Conservation (phyloP, 305 asterid genomes). For the Fraxinus nigra region DNA sequence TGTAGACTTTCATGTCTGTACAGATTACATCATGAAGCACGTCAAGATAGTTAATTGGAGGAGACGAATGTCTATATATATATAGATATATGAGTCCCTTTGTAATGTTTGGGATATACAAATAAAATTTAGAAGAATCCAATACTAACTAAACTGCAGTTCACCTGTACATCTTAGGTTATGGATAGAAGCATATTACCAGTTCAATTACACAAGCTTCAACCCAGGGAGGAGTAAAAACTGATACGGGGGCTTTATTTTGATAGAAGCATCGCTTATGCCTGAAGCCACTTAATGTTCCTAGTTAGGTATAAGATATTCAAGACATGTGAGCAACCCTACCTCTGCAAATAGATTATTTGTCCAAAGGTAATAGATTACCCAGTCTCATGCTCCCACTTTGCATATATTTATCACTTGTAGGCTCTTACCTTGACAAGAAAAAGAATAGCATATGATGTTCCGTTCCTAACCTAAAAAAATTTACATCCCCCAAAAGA, state of each 20-base stretch:
- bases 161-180: not conserved
- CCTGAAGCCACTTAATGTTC: not conserved
- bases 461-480: not conserved
- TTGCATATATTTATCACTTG: not conserved
- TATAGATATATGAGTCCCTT: not conserved
- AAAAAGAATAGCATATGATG: not conserved
- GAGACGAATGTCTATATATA: not conserved
- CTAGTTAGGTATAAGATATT: not conserved
- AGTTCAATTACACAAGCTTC: not conserved
- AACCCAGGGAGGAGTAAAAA: not conserved
- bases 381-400: not conserved
- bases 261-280: not conserved
- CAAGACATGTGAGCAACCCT: not conserved
- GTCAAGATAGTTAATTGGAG: not conserved
- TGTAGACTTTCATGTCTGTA: not conserved
- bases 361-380: not conserved
- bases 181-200: not conserved
- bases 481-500: not conserved
- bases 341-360: not conserved
- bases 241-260: not conserved
- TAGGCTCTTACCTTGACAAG: not conserved
- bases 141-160: not conserved
- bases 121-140: not conserved
- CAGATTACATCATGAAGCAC: not conserved
- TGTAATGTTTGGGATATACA: not conserved